Evolutionary conservation across 2,329 filamentous ascomycete genomes (phyloP).

Genomic region (Hypoxylon sp.): DNA sequence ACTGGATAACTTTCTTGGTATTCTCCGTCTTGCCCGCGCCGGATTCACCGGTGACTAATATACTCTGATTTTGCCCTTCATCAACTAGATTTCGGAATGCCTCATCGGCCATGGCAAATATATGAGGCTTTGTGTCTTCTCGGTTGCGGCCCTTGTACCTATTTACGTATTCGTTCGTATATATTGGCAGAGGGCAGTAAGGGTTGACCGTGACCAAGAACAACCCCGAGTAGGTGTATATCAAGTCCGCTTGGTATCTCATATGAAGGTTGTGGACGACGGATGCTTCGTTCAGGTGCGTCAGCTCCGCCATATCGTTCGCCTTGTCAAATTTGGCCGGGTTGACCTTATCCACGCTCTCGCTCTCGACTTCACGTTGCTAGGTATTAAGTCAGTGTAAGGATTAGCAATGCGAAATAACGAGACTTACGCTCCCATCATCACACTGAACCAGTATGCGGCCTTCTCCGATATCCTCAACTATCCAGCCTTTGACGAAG

Average conservation of each 20-base stretch:
- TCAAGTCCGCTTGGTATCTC: slow-evolving; percentile 94
- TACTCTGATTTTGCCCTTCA: slow-evolving; percentile 96
- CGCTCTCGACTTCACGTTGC: slow-evolving; percentile 87
- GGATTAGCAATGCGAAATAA: not conserved
- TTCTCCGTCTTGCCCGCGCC: slow-evolving; percentile 99
- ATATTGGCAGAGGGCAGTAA: slow-evolving; percentile 94
- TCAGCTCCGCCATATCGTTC: slow-evolving; percentile 98
- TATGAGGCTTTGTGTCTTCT: slow-evolving; percentile 96
- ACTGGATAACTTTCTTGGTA: slow-evolving; percentile 99
- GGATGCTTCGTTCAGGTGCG: slow-evolving; percentile 96
- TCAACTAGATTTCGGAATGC: slow-evolving; percentile 96
- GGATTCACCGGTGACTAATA: slow-evolving; percentile 96
- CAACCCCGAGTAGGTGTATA: slow-evolving; percentile 97
- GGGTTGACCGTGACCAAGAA: slow-evolving; percentile 98
- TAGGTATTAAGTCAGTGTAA: slow-evolving; percentile 53
- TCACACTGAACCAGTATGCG: slow-evolving; percentile 90
- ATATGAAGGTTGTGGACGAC: slow-evolving; percentile 97
- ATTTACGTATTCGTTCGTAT: slow-evolving; percentile 95
- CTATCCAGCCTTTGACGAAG: slow-evolving; percentile 92
- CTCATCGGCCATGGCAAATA: slow-evolving; percentile 97
- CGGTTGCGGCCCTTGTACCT: slow-evolving; percentile 94
- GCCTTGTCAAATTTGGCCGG: slow-evolving; percentile 99
- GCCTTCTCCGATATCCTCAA: slow-evolving; percentile 80
- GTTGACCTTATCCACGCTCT: slow-evolving; percentile 98
- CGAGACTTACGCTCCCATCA: slow-evolving; percentile 81